Evolutionary conservation across 1,284 basidiomycete species (phyloP).

Genomic region (Abortiporus biennis): DNA sequence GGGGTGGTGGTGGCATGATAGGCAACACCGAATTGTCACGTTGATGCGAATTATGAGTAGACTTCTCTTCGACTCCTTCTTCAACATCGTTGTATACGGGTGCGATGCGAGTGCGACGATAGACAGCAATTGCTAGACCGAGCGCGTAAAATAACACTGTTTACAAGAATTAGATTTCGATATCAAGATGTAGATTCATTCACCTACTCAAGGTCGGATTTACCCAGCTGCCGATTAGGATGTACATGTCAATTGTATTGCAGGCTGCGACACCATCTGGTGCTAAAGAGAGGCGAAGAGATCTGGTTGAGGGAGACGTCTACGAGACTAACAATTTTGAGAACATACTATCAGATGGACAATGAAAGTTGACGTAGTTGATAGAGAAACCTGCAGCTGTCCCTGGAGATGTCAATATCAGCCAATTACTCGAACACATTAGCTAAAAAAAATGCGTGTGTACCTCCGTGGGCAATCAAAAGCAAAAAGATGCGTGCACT

Average conservation of each 20-base stretch:
- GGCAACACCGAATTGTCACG: conserved; percentile 7
- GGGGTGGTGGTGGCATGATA: conserved; percentile 10
- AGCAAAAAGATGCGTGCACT: conserved; percentile 45
- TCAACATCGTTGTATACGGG: too few relatives aligned
- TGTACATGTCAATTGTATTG: conserved; percentile 40
- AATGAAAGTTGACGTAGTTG: conserved; percentile 37
- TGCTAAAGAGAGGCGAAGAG: conserved; percentile 21
- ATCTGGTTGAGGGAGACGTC: background rate
- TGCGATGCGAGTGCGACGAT: background rate
- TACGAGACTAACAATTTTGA: background rate
- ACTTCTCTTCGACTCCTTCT: too few relatives aligned
- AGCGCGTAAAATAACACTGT: conserved; percentile 16
- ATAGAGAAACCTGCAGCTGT: conserved; percentile 38
- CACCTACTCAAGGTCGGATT: conserved; percentile 45
- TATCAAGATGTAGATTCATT: background rate
- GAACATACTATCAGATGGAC: conserved; percentile 34
- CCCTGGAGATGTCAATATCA: conserved; percentile 26
- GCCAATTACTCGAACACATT: too few relatives aligned
- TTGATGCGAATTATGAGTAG: background rate
- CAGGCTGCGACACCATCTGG: conserved; percentile 40
- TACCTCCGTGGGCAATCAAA: conserved; percentile 44
- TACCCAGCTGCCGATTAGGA: conserved; percentile 49
- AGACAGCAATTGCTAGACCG: conserved; percentile 11
- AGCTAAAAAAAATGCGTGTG: too few relatives aligned
- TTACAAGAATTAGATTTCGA: background rate